phyloP scores from a whole-genome alignment of 1,284 basidiomycete species.

The Sporisorium exsertum region DNA sequence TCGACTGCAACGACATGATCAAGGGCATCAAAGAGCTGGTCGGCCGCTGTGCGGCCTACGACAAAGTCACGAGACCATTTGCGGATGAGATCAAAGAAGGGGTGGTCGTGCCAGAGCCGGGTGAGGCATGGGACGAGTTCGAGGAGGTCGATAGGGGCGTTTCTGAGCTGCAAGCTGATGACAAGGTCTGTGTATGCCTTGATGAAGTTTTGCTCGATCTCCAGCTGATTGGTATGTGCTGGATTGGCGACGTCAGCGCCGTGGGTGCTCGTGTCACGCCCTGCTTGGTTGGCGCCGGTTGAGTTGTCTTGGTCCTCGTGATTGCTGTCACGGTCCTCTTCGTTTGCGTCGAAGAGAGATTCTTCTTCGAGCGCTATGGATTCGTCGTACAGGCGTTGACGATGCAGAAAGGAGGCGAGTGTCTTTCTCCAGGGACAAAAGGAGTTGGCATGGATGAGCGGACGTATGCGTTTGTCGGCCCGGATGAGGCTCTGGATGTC shows the following conservation, averaged over 20 bases:
- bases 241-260: neutral
- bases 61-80: slow-evolving; percentile 51
- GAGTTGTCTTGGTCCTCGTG: slow-evolving; percentile 8
- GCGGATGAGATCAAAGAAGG: slow-evolving; percentile 31
- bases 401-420: slow-evolving; percentile 30
- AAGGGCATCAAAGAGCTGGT: slow-evolving; percentile 42
- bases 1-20: slow-evolving; percentile 50
- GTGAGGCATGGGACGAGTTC: slow-evolving; percentile 41
- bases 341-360: slow-evolving; percentile 21
- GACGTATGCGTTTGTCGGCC: slow-evolving; percentile 52
- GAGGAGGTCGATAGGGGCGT: slow-evolving; percentile 42
- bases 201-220: slow-evolving; percentile 31
- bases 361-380: slow-evolving; percentile 34
- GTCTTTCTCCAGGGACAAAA: slow-evolving; percentile 60
- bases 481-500: slow-evolving; percentile 48
- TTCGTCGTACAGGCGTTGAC: slow-evolving; percentile 44
- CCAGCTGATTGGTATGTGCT: slow-evolving; percentile 17
- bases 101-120: slow-evolving; percentile 32
- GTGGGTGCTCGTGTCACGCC: neutral
- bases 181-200: slow-evolving; percentile 43
- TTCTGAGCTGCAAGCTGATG: slow-evolving; percentile 31
- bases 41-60: slow-evolving; percentile 40
- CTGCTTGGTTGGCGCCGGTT: neutral
- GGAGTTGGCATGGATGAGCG: slow-evolving; percentile 43
- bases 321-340: slow-evolving; percentile 6